Base-by-base conservation (phyloP, 1,139 yeast genomes). In the Yamadazyma diddensiae region DNA sequence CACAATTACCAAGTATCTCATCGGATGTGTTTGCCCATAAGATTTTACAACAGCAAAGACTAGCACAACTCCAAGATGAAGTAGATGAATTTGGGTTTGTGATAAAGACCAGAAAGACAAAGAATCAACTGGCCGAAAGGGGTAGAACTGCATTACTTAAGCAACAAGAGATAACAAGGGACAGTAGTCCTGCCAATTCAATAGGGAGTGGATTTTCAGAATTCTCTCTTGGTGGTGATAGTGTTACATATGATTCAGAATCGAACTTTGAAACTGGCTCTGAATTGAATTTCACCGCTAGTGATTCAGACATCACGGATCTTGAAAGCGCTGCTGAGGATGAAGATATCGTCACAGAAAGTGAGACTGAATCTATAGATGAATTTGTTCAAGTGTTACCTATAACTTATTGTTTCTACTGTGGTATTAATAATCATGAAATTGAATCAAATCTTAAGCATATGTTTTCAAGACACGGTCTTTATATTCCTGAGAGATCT, bases 1-100 rank as follows among this genome's bases (percentile, higher is more conserved):
- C 96, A 3, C 76, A 77, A 29, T 64, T 92, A 43, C 82, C 90
- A 2, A 81, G 95, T 3, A 82, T 92, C 30, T 65, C 81, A 14
- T 82, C 95, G 1, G 88, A 85, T 37, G 68, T 80, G 7, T 87
- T 86, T 65, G 88, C 92, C 2, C 92, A 84, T 50, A 84, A 86
- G 53, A 74, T 84, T 37, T 53, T 68, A 38, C 53, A 50, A 22
- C 64, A 48, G 38, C 55, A 55, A 33, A 43, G 45, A 20, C 38
- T 45, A 13, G 46, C 50, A 6, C 63, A 62, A 20, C 53, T 51
- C 5, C 52, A 59, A 56, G 50, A 68, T 53, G 56, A 64, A 47
- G 79, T 73, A 26, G 90, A 82, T 52, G 90, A 82, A 41, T 78
- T 70, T 53, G 90, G 90, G 0, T 82, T 82, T 49, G 53, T 55